Evolutionary conservation across 306 rosid genomes (phyloP), one percentile per base, ranked within the genome.

Genomic region (Vicia villosa): DNA sequence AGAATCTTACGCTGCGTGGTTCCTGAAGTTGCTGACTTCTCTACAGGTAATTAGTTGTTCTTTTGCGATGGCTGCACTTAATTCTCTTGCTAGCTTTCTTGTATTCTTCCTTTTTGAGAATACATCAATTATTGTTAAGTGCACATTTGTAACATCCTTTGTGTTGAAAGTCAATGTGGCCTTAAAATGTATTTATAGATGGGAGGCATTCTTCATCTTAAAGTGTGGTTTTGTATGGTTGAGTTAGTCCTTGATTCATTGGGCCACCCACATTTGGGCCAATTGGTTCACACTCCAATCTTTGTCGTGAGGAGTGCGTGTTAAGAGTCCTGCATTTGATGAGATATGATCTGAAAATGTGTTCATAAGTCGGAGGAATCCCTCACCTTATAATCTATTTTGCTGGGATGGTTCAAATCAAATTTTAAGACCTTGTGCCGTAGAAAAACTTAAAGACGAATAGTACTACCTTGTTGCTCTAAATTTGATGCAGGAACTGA

Each of bases 1-100:
- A 64, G 85, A 84, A 20, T 91, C 91, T 24, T 87, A 86, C 82
- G 12, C 79, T 37, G 69, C n/a, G 40, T 94, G 99, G 96, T 87
- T 91, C 69, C 81, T 80, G 47, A 87, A 77, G 75, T 75, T 89
- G 74, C 69, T 87, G 13, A 56, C 79, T n/a, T 79, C 70, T 71
- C 61, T 94, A 67, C 99, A 91, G 99, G 99, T 91, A 83, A 3
- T 20, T 1, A 36, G 19, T 12, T 26, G 22, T 34, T 13, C 37
- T 13, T 77, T 75, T 41, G 6, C 13, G 19, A 24, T 67, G 20
- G 34, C 10, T 32, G 19, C 34, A 15, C 22, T 51, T 68, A 43
- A 38, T 69, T 55, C 65, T 52, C 55, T 24, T 73, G 30, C 68
- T 6, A 42, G 15, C 6, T 46, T 55, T 73, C 10, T 63, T 55